phyloP scores from a whole-genome alignment of 179 eudicot genomes.

The Amaranthus tricolor region DNA sequence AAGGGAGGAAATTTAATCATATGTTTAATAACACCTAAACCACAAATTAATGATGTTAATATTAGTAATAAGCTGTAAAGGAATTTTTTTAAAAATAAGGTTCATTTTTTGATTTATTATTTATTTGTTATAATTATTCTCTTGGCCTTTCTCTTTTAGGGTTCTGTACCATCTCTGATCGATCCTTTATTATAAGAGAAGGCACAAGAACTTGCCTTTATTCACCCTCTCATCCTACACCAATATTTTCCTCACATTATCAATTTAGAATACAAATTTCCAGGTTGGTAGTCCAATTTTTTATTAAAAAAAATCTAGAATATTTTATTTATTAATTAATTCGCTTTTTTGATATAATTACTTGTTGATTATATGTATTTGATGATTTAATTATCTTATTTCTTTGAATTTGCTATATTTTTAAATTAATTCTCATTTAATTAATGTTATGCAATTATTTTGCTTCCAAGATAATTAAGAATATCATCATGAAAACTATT shows the following conservation, averaged over 20 bases:
- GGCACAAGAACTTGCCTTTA: constrained; percentile 11
- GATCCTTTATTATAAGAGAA: constrained; percentile 18
- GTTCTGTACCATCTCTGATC: constrained; percentile 25
- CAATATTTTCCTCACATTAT: constrained; percentile 4
- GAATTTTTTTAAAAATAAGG: constrained; percentile 15
- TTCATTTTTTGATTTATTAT: constrained; percentile 3
- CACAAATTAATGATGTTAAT: constrained; percentile 12
- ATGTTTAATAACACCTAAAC: constrained; percentile 10
- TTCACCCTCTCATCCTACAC: constrained; percentile 17
- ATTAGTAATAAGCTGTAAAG: not conserved
- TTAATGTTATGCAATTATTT: too few species aligned
- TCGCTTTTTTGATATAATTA: not conserved
- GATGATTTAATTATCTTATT: too few species aligned
- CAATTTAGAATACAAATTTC: not conserved
- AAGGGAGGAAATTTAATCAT: constrained; percentile 24
- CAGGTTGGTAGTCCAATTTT: constrained; percentile 11
- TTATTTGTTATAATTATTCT: constrained; percentile 10
- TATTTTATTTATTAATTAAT: not conserved
- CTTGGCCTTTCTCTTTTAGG: constrained; percentile 21
- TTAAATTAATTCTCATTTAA: too few species aligned
- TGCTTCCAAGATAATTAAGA: too few species aligned
- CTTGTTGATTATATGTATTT: not conserved
- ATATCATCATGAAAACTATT: too few species aligned
- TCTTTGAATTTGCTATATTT: too few species aligned
- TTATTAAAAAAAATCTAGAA: too few species aligned